Percentiles rank a stretch among this genome's conserved stretches.
Conservation (phyloP, 208 protist species). For the Acanthamoeba polyphaga region DNA sequence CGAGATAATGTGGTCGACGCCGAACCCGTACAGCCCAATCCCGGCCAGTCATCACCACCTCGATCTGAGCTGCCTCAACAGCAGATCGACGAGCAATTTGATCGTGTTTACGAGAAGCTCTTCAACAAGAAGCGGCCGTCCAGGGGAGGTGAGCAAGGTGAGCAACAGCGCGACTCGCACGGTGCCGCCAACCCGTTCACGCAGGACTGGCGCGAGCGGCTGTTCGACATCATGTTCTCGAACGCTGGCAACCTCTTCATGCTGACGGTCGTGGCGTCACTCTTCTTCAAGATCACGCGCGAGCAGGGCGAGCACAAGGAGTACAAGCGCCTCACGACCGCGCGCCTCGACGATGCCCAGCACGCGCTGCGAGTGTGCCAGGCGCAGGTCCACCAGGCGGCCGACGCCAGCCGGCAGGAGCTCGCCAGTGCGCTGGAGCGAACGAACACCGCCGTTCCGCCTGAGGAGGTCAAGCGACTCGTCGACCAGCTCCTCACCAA, state of each 20-base stretch:
- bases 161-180: background rate
- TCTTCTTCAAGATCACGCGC: conserved; percentile 47
- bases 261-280: conserved; percentile 1
- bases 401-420: conserved; percentile 20
- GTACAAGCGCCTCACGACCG: conserved; percentile 48
- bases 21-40: background rate
- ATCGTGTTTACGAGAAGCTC: conserved; percentile 34
- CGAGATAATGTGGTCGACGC: background rate
- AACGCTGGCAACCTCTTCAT: conserved; percentile 33
- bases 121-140: conserved; percentile 1
- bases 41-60: conserved; percentile 7
- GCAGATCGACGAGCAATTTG: conserved; percentile 45
- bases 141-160: too few relatives aligned
- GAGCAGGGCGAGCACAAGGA: conserved; percentile 59
- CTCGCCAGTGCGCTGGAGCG: background rate
- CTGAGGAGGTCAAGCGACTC: conserved; percentile 21
- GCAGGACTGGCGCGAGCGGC: conserved; percentile 25
- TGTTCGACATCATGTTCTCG: conserved; percentile 57
- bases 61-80: conserved; percentile 33
- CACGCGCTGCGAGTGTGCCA: background rate
- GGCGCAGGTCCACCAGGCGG: background rate
- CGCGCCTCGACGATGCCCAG: conserved; percentile 13
- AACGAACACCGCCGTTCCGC: background rate
- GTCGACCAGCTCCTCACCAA: background rate
- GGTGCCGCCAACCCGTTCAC: conserved; percentile 26